Base-by-base conservation (phyloP, 352 stramenopile genomes). In the Globisporangium polare region DNA sequence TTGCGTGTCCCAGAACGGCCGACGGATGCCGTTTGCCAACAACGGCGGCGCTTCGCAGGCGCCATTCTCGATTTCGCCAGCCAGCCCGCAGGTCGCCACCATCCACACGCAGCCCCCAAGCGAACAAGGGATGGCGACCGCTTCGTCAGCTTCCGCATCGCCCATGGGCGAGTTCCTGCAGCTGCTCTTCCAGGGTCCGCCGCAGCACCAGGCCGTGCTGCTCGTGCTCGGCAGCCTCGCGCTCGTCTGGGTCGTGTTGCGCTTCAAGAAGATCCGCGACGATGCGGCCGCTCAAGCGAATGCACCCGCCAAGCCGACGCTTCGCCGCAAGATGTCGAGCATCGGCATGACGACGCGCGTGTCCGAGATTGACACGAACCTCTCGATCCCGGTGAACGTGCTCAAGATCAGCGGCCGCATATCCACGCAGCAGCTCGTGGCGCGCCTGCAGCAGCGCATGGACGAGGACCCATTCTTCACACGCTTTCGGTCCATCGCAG, bases 351-450 rank as follows among this genome's bases (percentile, higher is more conserved):
- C 82, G 29, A 93, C 84, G 54, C 69, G 90, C 5, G 71, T 89
- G 20, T 86, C 81, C 13, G 84, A 93, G 70, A 83, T 82, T 57
- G 79, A 75, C 12, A 82, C 81, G 15, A 93, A 93, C 69, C 65
- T 88, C 58, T 91, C 81, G 33, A 91, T 93, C 58, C 81, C 83
- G 39, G 75, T 93, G 57, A 83, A 65, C 17, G 73, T 92, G 50
- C 64, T 90, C 17, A 78, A 78, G 5, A 58, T 93, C 26, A 66
- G 78, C 10, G 83, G 80, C 62, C 62, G 64, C 31, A 59, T 92
- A 27, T 68, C 70, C 17, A 63, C 62, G 20, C 67, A 78, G 18
- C 69, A 80, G 51, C 78, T 87, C 46, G 74, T 76, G 1, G 74
- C 67, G 54, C 75, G 79, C 0, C 64, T 92, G 45, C 79, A 84